phyloP scores from a whole-genome alignment of 2,329 filamentous ascomycete species.

The Biscogniauxia marginata region DNA sequence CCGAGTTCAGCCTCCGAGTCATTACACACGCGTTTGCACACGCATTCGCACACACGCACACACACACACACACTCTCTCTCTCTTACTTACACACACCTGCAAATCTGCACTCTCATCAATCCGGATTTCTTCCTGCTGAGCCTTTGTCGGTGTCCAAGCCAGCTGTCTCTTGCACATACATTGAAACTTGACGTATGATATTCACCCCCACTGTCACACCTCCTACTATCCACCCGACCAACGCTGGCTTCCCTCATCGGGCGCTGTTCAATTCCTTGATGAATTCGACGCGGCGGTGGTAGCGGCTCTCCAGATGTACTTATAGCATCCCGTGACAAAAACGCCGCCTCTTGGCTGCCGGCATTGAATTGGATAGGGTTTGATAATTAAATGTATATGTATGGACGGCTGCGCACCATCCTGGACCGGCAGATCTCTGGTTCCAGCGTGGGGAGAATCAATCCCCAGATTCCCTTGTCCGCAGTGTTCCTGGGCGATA shows the following conservation, averaged over 20 bases:
- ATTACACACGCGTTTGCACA: background rate
- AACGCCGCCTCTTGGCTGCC: too few relatives aligned
- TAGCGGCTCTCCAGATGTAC: too few relatives aligned
- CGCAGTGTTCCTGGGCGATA: background rate
- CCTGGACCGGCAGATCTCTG: constrained; percentile 4
- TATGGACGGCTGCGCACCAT: background rate
- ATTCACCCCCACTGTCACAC: background rate
- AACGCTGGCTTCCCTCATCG: background rate
- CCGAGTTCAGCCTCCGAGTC: constrained; percentile 1
- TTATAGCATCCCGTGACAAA: too few relatives aligned
- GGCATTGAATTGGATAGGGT: too few relatives aligned
- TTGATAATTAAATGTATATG: too few relatives aligned
- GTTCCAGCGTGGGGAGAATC: background rate
- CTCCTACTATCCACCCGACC: background rate
- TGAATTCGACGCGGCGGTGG: background rate
- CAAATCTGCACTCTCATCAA: background rate
- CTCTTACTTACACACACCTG: background rate
- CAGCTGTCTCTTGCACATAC: background rate
- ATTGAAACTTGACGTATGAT: background rate
- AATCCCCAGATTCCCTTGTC: constrained; percentile 2
- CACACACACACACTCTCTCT: background rate
- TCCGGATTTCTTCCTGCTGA: background rate
- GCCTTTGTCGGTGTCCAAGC: background rate
- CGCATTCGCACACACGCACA: background rate
- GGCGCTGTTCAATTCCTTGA: background rate